phyloP scores from a whole-genome alignment of 73 alveolate species.

The Breviolum minutum region DNA sequence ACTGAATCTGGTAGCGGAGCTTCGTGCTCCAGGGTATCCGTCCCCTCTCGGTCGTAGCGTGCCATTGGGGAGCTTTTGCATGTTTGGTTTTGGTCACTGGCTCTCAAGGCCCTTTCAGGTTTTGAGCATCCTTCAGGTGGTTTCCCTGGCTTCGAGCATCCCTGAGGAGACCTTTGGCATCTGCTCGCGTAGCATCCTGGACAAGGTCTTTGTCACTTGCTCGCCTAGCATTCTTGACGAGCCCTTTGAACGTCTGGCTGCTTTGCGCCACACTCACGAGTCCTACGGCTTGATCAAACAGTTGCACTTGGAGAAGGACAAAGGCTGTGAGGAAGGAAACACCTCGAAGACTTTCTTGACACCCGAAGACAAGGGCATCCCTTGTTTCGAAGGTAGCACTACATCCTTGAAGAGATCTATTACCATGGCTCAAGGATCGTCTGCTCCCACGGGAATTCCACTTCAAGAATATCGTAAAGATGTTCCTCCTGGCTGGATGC shows the following conservation, averaged over 20 bases:
- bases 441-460: background rate
- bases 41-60: background rate
- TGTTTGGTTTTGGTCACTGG: background rate
- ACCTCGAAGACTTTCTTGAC: too few relatives aligned
- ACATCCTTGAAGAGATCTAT: too few relatives aligned
- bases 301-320: background rate
- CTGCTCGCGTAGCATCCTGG: background rate
- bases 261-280: background rate
- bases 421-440: too few relatives aligned
- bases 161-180: background rate
- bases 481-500: background rate
- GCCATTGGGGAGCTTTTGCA: background rate
- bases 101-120: background rate
- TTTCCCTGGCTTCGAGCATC: background rate
- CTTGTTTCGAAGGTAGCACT: background rate
- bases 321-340: too few relatives aligned
- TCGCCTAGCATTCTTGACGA: background rate
- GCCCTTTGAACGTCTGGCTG: background rate
- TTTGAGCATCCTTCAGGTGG: background rate
- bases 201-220: background rate
- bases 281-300: background rate
- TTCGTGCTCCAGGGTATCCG: background rate
- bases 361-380: background rate
- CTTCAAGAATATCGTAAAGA: background rate
- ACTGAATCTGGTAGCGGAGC: constrained; percentile 2